These are phyloP conservation scores for Clonostachys sp. DNA, from an alignment of 2,329 filamentous ascomycete species.

Conservation along the genomic window DNA sequence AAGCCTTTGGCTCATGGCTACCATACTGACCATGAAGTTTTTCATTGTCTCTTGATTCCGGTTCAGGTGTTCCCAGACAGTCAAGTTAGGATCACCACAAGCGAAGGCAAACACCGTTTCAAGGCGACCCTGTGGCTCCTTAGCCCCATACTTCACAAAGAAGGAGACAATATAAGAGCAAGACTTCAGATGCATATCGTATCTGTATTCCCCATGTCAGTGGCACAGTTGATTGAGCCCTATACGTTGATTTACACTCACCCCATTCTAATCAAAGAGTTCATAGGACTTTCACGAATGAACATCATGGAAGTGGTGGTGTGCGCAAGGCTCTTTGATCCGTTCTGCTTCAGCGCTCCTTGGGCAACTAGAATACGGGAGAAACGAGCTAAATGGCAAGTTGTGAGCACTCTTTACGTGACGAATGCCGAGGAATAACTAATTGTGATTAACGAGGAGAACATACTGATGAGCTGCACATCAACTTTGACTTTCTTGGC, in stretches of 20 bases:
- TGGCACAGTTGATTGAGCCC: background rate
- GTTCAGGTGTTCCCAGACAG: slow-evolving; percentile 22
- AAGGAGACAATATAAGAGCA: slow-evolving; percentile 18
- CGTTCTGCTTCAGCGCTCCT: slow-evolving; percentile 2
- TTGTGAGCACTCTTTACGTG: too few relatives aligned
- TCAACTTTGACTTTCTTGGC: slow-evolving; percentile 18
- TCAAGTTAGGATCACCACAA: slow-evolving; percentile 15
- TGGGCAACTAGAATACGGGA: slow-evolving; percentile 2
- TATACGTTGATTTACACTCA: background rate
- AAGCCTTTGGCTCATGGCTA: slow-evolving; percentile 10
- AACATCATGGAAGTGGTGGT: background rate
- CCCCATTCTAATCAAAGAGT: slow-evolving; percentile 1
- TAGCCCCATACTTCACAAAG: slow-evolving; percentile 20
- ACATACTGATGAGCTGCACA: slow-evolving; percentile 11
- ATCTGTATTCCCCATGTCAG: slow-evolving; percentile 7
- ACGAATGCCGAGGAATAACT: background rate
- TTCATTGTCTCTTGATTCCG: slow-evolving; percentile 12
- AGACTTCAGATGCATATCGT: slow-evolving; percentile 13
- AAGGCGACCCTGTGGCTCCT: slow-evolving; percentile 16
- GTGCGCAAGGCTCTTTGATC: background rate
- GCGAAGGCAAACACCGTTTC: slow-evolving; percentile 19
- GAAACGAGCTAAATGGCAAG: slow-evolving; percentile 2
- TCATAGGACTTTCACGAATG: background rate
- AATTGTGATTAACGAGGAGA: background rate
- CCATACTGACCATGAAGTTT: slow-evolving; percentile 20